These are phyloP conservation scores for Echeveria elegans DNA, from an alignment of 164 flowering plant species.

Conservation along the genomic window DNA sequence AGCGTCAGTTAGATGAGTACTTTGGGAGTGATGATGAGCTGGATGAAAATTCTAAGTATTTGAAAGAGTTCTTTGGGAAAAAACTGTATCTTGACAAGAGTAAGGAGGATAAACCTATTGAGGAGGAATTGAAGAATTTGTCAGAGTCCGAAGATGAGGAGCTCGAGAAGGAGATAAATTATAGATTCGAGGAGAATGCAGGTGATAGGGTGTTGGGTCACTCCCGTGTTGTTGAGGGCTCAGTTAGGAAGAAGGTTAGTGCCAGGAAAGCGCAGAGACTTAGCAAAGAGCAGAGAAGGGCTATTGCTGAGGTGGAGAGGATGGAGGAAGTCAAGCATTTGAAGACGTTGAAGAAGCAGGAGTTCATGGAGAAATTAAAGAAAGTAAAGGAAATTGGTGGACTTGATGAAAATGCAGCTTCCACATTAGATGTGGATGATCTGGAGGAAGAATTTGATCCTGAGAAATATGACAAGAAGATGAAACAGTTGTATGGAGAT, in stretches of 20 bases:
- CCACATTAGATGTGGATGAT: constrained; percentile 34
- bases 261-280: constrained; percentile 60
- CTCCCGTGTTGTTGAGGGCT: constrained; percentile 52
- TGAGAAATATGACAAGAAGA: constrained; percentile 67
- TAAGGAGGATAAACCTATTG: constrained; percentile 14
- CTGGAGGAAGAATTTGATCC: constrained; percentile 87
- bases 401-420: constrained; percentile 30
- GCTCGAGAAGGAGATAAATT: constrained; percentile 48
- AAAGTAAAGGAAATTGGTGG: constrained; percentile 66
- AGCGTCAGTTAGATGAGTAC: constrained; percentile 39
- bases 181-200: constrained; percentile 58
- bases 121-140: constrained; percentile 26
- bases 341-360: constrained; percentile 90
- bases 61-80: constrained; percentile 54
- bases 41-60: constrained; percentile 50
- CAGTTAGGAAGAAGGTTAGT: constrained; percentile 71
- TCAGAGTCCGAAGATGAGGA: constrained; percentile 61
- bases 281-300: constrained; percentile 72
- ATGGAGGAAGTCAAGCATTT: constrained; percentile 84
- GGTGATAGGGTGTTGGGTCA: constrained; percentile 71
- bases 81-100: constrained; percentile 53
- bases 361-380: constrained; percentile 56
- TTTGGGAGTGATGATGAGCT: constrained; percentile 44
- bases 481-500: constrained; percentile 54
- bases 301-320: constrained; percentile 52